Conservation (phyloP, 2,329 filamentous ascomycete species). For the Xylaria polymorpha region DNA sequence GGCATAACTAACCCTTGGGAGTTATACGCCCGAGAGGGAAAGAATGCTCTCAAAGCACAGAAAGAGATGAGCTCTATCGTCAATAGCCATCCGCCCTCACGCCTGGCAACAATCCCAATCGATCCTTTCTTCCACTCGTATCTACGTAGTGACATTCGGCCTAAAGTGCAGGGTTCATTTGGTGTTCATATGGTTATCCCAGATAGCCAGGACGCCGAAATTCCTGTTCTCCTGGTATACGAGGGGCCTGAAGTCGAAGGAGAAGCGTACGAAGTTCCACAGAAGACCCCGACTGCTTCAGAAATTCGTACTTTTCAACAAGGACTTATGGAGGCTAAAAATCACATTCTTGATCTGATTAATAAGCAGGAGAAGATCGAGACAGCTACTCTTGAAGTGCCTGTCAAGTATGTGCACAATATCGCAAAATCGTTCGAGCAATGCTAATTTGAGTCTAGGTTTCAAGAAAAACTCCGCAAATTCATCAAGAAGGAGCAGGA, state of each 20-base stretch:
- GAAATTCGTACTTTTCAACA: constrained; percentile 66
- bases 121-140: constrained; percentile 85
- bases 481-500: constrained; percentile 75
- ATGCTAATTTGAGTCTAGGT: constrained; percentile 55
- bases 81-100: constrained; percentile 77
- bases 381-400: constrained; percentile 66
- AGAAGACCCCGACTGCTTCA: constrained; percentile 61
- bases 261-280: constrained; percentile 65
- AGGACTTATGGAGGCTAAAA: constrained; percentile 65
- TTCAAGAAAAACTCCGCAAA: constrained; percentile 70
- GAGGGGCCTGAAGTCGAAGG: constrained; percentile 69
- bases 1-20: constrained; percentile 84
- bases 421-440: background rate
- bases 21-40: constrained; percentile 86
- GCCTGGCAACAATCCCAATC: constrained; percentile 73
- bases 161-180: constrained; percentile 72
- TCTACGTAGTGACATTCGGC: constrained; percentile 72
- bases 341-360: constrained; percentile 68
- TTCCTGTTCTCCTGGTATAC: constrained; percentile 77
- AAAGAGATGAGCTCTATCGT: constrained; percentile 80
- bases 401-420: constrained; percentile 59
- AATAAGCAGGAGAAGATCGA: constrained; percentile 68
- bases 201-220: constrained; percentile 67
- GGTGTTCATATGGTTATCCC: constrained; percentile 81
- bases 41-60: constrained; percentile 81